Evolutionary conservation across 371 early-diverging fungal genomes (phyloP).

Genomic region (Apophysomyces elegans): DNA sequence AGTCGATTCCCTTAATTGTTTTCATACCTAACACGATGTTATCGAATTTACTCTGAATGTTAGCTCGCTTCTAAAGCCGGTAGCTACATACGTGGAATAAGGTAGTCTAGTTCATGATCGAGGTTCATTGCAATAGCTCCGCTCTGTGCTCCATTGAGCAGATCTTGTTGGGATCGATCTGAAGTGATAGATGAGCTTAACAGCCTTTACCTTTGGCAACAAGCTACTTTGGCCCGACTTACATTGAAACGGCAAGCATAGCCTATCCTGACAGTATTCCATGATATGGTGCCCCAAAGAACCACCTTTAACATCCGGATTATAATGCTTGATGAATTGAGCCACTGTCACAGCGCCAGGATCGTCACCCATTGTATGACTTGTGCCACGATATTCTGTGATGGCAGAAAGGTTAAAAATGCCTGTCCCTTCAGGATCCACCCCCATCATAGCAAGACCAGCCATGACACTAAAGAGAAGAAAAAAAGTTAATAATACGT

Average conservation of each 20-base stretch:
- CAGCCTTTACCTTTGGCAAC: not conserved
- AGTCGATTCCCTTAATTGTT: slow-evolving; percentile 19
- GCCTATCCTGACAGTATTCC: slow-evolving; percentile 30
- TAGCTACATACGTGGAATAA: slow-evolving; percentile 30
- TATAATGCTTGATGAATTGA: slow-evolving; percentile 46
- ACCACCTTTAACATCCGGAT: slow-evolving; percentile 32
- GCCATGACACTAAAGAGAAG: slow-evolving; percentile 36
- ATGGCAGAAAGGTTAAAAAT: slow-evolving; percentile 24
- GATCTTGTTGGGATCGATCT: slow-evolving; percentile 34
- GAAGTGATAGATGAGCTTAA: not conserved
- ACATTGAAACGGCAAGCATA: slow-evolving; percentile 6
- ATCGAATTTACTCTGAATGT: not conserved
- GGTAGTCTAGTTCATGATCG: slow-evolving; percentile 38
- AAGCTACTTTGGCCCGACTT: not conserved
- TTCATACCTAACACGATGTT: slow-evolving; percentile 23
- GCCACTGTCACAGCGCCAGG: slow-evolving; percentile 40
- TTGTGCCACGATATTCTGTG: slow-evolving; percentile 47
- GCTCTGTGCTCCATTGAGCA: slow-evolving; percentile 47
- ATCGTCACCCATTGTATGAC: slow-evolving; percentile 52
- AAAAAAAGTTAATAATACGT: too few relatives aligned
- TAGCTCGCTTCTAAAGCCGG: not conserved
- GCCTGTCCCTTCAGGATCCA: slow-evolving; percentile 17
- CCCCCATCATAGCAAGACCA: slow-evolving; percentile 38
- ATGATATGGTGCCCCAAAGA: slow-evolving; percentile 40
- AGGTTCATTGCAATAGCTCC: slow-evolving; percentile 43